Base-by-base conservation (phyloP, 768 basidiomycete species). In the Gelatoporia subvermispora region DNA sequence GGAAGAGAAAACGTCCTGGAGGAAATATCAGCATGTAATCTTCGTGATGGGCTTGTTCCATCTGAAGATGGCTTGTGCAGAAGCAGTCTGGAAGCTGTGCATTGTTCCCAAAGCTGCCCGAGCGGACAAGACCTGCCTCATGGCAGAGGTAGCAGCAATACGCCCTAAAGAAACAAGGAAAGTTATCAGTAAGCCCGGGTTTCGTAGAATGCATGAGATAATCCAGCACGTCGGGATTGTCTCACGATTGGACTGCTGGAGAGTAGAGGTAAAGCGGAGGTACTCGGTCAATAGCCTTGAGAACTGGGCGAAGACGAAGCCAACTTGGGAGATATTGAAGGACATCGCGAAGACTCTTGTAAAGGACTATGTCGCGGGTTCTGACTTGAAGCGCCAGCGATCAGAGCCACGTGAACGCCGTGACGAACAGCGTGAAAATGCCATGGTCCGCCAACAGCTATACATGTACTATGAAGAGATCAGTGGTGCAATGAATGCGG, bases 401-500 rank as follows among this genome's bases (percentile, higher is more conserved):
- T 1, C 28, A 11, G 5, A 48, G 20, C 23, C 44, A 7, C 20
- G 18, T 10, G 22, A 9, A 1, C 47, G 54, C 8, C 50, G 65
- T 5, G 72, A 74, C 50, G 16, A 63, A 31, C 60, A 67, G 16
- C 48, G 54, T 11, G 66, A 71, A 48, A 75, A 76, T 45, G 41
- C 47, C 0, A 34, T 68, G 9, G 46, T 72, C 0, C 23, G 54
- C 2, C 58, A 72, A 11, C 51, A 69, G 24, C 68, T 70, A 20
- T 57, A 69, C 8, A 35, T 73, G 1, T 60, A 74, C 0, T 76
- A 77, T 46, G 66, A 72, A 34, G 73, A 75, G 39, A 44, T 72
- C 0, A 55, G 56, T 0, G 60, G 66, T 51, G 59, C 63, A 2
- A 58, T 64, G 53, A 62, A 62, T 22, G 15, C 34, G 8, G 56